A percentile compares a stretch with the other conserved stretches of the same genome.
Conservation (phyloP, 768 basidiomycete species). For the Kwoniella dendrophila region DNA sequence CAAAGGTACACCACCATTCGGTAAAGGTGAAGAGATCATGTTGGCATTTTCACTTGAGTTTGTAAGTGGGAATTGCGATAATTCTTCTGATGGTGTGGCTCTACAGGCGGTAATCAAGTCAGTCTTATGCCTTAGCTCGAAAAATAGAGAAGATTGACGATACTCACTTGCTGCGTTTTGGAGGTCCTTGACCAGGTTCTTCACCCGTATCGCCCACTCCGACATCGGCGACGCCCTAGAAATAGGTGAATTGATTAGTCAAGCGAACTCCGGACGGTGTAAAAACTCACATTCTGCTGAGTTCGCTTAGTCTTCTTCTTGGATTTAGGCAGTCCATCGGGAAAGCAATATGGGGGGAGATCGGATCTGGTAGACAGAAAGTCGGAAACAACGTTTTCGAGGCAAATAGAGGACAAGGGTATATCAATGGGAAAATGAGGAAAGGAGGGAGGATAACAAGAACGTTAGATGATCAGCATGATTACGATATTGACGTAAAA, state of each 20-base stretch:
- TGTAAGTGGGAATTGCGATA: slow-evolving; percentile 16
- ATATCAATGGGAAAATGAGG: background rate
- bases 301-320: slow-evolving; percentile 50
- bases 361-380: slow-evolving; percentile 28
- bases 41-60: slow-evolving; percentile 14
- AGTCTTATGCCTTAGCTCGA: background rate
- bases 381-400: background rate
- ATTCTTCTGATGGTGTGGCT: slow-evolving; percentile 30
- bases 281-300: slow-evolving; percentile 35
- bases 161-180: slow-evolving; percentile 47
- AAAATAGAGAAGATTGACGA: background rate
- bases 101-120: slow-evolving; percentile 8
- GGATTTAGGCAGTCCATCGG: slow-evolving; percentile 48
- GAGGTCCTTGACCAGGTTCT: slow-evolving; percentile 41
- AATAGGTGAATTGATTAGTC: slow-evolving; percentile 8
- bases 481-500: background rate
- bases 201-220: slow-evolving; percentile 38
- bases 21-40: slow-evolving; percentile 1
- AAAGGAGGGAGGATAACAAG: background rate
- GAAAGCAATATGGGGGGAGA: slow-evolving; percentile 48
- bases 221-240: slow-evolving; percentile 25
- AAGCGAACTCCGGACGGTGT: background rate
- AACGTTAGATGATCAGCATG: background rate
- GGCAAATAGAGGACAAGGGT: background rate
- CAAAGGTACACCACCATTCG: slow-evolving; percentile 19